A percentile compares a stretch with the other conserved stretches of the same genome.
Evolutionary conservation across 2,329 filamentous ascomycete genomes (phyloP).

Genomic region (Colletotrichum godetiae): DNA sequence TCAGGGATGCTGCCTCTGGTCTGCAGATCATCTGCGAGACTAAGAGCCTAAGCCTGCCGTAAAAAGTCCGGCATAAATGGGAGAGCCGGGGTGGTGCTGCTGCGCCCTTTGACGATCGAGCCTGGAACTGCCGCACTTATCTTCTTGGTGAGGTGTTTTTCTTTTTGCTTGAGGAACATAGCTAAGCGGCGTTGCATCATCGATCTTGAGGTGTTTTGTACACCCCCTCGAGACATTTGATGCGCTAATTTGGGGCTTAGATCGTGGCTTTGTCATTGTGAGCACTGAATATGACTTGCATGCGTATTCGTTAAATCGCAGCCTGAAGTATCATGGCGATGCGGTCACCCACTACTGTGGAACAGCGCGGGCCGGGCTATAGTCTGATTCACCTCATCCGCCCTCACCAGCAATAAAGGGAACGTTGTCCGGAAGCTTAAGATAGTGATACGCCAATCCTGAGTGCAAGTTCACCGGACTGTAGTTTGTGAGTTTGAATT

Average conservation of each 20-base stretch:
- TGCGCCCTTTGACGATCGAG: constrained; percentile 22
- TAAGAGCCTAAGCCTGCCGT: not conserved
- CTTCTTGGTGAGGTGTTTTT: not conserved
- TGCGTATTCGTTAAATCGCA: too few relatives aligned
- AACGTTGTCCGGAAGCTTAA: too few relatives aligned
- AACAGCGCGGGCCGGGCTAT: too few relatives aligned
- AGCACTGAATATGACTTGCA: too few relatives aligned
- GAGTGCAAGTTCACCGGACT: too few relatives aligned
- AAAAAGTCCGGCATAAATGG: constrained; percentile 5
- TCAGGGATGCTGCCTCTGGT: not conserved
- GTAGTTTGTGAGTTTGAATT: too few relatives aligned
- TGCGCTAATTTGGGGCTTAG: not conserved
- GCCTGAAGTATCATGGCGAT: too few relatives aligned
- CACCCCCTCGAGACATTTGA: not conserved
- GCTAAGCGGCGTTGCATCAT: constrained; percentile 3
- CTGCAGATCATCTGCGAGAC: not conserved
- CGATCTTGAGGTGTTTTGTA: not conserved
- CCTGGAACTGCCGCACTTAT: constrained; percentile 7
- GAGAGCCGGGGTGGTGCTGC: constrained; percentile 7
- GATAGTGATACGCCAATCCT: too few relatives aligned
- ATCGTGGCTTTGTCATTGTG: not conserved
- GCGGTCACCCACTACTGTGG: too few relatives aligned
- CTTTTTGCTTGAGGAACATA: not conserved
- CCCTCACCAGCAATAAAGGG: not conserved
- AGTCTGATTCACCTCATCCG: too few relatives aligned